These are phyloP conservation scores for Xylaria sp. DNA, from an alignment of 2,329 filamentous ascomycete genomes.

Conservation along the genomic window DNA sequence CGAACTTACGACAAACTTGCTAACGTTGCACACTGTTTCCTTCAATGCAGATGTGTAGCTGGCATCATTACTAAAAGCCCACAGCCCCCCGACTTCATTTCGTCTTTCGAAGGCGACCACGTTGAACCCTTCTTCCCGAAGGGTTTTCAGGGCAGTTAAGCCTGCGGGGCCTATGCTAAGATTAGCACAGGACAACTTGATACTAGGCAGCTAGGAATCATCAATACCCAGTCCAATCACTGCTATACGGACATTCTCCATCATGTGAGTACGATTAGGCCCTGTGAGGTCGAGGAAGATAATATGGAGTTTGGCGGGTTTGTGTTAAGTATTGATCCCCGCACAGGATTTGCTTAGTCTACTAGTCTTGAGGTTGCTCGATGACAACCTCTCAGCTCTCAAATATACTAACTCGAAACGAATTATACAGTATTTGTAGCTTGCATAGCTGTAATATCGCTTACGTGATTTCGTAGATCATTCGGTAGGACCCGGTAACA, in stretches of 20 bases:
- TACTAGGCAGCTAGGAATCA: background rate
- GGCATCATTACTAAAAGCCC: constrained; percentile 53
- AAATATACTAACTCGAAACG: no score
- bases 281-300: background rate
- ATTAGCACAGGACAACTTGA: background rate
- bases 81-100: constrained; percentile 55
- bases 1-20: constrained; percentile 43
- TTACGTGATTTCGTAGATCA: background rate
- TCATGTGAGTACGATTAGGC: background rate
- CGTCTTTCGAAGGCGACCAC: constrained; percentile 57
- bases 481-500: no score
- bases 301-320: background rate
- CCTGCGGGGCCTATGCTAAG: constrained; percentile 11
- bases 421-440: no score
- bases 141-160: constrained; percentile 49
- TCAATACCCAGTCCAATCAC: constrained; percentile 23
- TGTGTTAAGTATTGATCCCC: background rate
- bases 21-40: constrained; percentile 52
- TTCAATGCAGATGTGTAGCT: constrained; percentile 41
- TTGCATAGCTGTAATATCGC: background rate
- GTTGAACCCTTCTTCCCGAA: constrained; percentile 57
- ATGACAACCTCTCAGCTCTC: no score
- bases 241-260: constrained; percentile 21
- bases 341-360: background rate
- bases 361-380: no score